Percentiles rank a stretch among this genome's conserved stretches.
Evolutionary conservation across 176 grass and related monocot species (phyloP).

Genomic region (Aegilops longissima): DNA sequence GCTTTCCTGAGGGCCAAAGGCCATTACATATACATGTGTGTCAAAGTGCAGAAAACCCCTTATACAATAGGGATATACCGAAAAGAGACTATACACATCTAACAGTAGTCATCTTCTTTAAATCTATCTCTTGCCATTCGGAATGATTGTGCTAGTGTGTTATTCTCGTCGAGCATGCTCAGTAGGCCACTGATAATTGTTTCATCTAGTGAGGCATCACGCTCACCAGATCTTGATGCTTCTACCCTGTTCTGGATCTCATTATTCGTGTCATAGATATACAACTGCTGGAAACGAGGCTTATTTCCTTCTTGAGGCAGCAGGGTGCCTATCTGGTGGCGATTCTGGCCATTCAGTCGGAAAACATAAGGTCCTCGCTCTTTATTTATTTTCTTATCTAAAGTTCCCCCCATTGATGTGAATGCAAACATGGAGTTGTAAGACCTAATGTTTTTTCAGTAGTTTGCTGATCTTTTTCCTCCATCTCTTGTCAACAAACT

Average conservation of each 20-base stretch:
- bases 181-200: slow-evolving; percentile 1
- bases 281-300: slow-evolving; percentile 2
- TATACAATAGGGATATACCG: no score
- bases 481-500: slow-evolving; percentile 3
- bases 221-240: slow-evolving; percentile 1
- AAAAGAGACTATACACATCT: no score
- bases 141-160: slow-evolving; percentile 32
- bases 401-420: slow-evolving; percentile 29
- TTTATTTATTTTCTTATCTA: slow-evolving; percentile 27
- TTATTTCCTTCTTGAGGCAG: slow-evolving; percentile 16
- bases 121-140: slow-evolving; percentile 42
- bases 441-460: slow-evolving; percentile 7
- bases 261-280: slow-evolving; percentile 27
- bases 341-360: slow-evolving; percentile 23
- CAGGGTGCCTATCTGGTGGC: slow-evolving; percentile 27
- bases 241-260: slow-evolving; percentile 31
- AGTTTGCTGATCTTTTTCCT: background rate
- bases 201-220: background rate
- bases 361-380: slow-evolving; percentile 32
- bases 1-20: no score
- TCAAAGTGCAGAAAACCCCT: no score
- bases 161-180: slow-evolving; percentile 32
- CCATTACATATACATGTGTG: no score
- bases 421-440: slow-evolving; percentile 51
- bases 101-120: background rate